Percentiles rank a stretch among this genome's conserved stretches.
These are phyloP conservation scores for Melampsora occidentalis DNA, from an alignment of 1,284 basidiomycete genomes.

Conservation along the genomic window DNA sequence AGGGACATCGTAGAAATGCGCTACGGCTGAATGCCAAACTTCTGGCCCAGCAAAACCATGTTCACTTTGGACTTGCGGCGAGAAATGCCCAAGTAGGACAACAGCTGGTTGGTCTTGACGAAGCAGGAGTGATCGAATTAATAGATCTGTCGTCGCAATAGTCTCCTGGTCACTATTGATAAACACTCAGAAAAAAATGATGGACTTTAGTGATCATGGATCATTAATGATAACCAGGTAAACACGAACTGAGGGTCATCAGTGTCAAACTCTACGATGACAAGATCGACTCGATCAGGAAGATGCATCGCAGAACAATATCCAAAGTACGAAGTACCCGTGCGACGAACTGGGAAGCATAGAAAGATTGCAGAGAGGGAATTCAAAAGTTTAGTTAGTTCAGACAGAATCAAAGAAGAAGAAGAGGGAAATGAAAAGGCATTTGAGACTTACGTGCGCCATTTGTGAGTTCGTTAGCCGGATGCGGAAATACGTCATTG, in stretches of 20 bases:
- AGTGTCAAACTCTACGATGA: conserved; percentile 86
- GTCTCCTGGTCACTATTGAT: conserved; percentile 64
- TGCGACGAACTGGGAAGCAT: conserved; percentile 64
- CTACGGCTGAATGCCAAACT: conserved; percentile 77
- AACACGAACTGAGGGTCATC: conserved; percentile 74
- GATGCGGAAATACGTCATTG: conserved; percentile 89
- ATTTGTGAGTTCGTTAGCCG: conserved; percentile 88
- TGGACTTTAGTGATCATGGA: background rate
- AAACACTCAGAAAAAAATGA: background rate
- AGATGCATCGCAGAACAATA: conserved; percentile 87
- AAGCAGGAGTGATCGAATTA: conserved; percentile 81
- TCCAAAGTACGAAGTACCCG: conserved; percentile 85
- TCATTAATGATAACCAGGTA: background rate
- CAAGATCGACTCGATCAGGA: conserved; percentile 83
- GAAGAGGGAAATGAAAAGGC: background rate
- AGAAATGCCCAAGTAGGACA: conserved; percentile 84
- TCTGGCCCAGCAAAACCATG: conserved; percentile 83
- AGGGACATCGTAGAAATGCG: conserved; percentile 92
- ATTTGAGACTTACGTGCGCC: conserved; percentile 61
- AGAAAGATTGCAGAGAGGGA: background rate
- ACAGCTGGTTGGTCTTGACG: conserved; percentile 84
- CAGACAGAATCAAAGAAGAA: background rate
- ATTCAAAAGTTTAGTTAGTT: background rate
- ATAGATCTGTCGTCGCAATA: conserved; percentile 79
- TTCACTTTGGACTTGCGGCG: conserved; percentile 71